Percentiles rank a stretch among this genome's conserved stretches.
Conservation (phyloP, 352 stramenopile species). For the Phytophthora tubulina region DNA sequence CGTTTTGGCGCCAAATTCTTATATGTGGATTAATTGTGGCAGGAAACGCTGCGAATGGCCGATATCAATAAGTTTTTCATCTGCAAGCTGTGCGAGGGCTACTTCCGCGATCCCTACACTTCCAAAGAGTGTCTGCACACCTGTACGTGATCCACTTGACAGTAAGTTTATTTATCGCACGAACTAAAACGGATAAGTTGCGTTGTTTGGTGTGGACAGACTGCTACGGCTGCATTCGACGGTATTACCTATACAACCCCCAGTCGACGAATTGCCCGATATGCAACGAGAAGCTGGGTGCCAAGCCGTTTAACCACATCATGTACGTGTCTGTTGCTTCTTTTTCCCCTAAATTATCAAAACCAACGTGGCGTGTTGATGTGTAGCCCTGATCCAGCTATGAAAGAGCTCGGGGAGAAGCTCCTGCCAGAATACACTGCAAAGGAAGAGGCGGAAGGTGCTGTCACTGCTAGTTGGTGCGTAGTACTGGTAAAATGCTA, state of each 20-base stretch:
- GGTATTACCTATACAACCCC: slow-evolving; percentile 50
- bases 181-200: too few relatives aligned
- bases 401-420: slow-evolving; percentile 66
- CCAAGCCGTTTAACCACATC: slow-evolving; percentile 61
- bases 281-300: slow-evolving; percentile 56
- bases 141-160: slow-evolving; percentile 49
- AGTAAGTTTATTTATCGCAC: background rate
- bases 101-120: slow-evolving; percentile 74
- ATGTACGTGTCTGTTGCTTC: slow-evolving; percentile 46
- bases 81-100: slow-evolving; percentile 76
- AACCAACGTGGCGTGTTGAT: slow-evolving; percentile 3
- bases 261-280: slow-evolving; percentile 52
- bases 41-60: slow-evolving; percentile 59
- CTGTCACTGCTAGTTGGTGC: background rate
- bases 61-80: slow-evolving; percentile 68
- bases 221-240: slow-evolving; percentile 71
- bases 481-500: background rate
- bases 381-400: slow-evolving; percentile 59
- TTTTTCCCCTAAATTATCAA: background rate
- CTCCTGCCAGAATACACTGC: slow-evolving; percentile 54
- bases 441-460: slow-evolving; percentile 58
- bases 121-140: slow-evolving; percentile 86
- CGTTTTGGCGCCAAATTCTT: slow-evolving; percentile 22
- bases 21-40: slow-evolving; percentile 24
- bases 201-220: slow-evolving; percentile 39